Evolutionary conservation across 2,329 filamentous ascomycete species (phyloP), one percentile per base, ranked within the genome.

Genomic region (Aspergillus sp.): DNA sequence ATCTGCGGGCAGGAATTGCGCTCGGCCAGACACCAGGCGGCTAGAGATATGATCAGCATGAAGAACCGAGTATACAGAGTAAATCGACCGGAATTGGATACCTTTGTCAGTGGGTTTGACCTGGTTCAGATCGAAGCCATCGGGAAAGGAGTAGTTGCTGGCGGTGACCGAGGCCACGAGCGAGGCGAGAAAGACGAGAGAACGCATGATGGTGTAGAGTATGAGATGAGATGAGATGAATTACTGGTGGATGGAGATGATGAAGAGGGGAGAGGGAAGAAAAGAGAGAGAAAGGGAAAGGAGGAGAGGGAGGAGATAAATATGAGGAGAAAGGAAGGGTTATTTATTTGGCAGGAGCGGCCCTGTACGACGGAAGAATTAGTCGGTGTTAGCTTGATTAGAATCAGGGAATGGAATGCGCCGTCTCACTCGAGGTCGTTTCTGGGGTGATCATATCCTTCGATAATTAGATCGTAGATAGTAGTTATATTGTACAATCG

Each of bases 1-100:
- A 87, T 76, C 53, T 77, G 66, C 14, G 81, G 81, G 73, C 85
- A 88, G 42, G 78, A 78, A 70, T 84, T 83, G 55, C 71, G 71
- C 72, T 87, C 75, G 57, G 77, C 81, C 49, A 70, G 68, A 67
- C 85, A 88, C 83, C 83, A 87, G 52, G 72, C 62, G 56, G 65
- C 78, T 81, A 54, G 41, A 45, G 46, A 20, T 45, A 47, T 38
- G 5, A 42, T 36, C 13, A 25, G 32, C 16, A n/a, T 16, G 13
- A 14, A 20, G 29, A 23, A 21, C 16, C 13, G n/a, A n/a, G 25
- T 7, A 29, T 29, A 29, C 7, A 10, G 25, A 29, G 25, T 29
- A 7, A 7, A 29, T 11, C n/a, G n/a, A 25, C 23, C 3, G 9
- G 14, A 29, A 17, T n/a, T 19, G 65, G 63, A 34, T 59, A 64